Percentiles rank a stretch among this genome's conserved stretches.
phyloP scores from a whole-genome alignment of 2,329 filamentous ascomycete species.

The Periglandula ipomoeae region DNA sequence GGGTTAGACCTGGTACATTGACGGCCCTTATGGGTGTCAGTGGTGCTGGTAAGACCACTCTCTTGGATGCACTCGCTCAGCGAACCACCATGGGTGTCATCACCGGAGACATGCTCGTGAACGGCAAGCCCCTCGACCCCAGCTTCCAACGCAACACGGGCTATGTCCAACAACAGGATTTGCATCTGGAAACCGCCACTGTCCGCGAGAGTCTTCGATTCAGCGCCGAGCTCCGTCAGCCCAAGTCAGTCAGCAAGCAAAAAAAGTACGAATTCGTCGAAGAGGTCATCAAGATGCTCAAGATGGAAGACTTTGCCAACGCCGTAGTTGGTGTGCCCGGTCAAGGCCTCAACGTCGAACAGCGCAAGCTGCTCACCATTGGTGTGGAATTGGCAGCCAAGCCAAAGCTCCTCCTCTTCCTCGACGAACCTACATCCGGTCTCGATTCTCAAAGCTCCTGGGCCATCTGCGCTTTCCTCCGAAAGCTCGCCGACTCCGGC shows the following conservation, averaged over 20 bases:
- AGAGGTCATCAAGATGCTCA: slow-evolving; percentile 55
- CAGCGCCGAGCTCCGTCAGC: slow-evolving; percentile 49
- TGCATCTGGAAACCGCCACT: slow-evolving; percentile 69
- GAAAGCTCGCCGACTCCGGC: slow-evolving; percentile 47
- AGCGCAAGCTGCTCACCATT: slow-evolving; percentile 53
- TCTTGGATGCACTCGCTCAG: slow-evolving; percentile 32
- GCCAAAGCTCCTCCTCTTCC: slow-evolving; percentile 49
- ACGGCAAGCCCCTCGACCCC: slow-evolving; percentile 44
- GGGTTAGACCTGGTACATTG: slow-evolving; percentile 81
- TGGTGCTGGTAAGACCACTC: slow-evolving; percentile 34
- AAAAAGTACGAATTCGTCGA: slow-evolving; percentile 56
- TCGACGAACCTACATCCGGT: slow-evolving; percentile 53
- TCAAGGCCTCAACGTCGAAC: slow-evolving; percentile 51
- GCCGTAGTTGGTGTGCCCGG: slow-evolving; percentile 56
- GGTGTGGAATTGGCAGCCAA: slow-evolving; percentile 50
- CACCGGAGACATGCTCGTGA: slow-evolving; percentile 57
- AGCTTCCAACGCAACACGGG: slow-evolving; percentile 65
- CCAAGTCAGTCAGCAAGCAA: slow-evolving; percentile 38
- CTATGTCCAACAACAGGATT: slow-evolving; percentile 87
- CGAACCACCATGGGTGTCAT: slow-evolving; percentile 53
- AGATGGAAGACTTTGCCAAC: slow-evolving; percentile 58
- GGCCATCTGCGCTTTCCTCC: slow-evolving; percentile 53
- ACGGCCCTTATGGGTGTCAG: slow-evolving; percentile 67
- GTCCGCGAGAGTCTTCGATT: slow-evolving; percentile 46
- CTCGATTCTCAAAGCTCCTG: slow-evolving; percentile 56